Evolutionary conservation across 495 filamentous ascomycete species (phyloP).

Genomic region (Polyplosphaeria fusca): DNA sequence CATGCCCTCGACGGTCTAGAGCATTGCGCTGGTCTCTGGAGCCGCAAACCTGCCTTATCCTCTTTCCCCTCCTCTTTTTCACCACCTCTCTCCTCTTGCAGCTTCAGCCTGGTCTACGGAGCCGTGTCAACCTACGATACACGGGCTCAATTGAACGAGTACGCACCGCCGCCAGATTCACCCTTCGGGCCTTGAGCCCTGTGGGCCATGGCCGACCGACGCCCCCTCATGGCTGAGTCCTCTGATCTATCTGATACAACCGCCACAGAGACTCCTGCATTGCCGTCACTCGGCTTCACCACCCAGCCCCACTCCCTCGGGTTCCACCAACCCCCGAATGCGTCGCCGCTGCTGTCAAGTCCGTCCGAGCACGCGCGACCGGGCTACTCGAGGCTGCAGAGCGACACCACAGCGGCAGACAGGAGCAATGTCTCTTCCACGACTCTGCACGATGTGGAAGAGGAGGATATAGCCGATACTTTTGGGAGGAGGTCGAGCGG

Average conservation of each 20-base stretch:
- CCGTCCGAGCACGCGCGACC: slow-evolving; percentile 9
- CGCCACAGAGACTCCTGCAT: slow-evolving; percentile 8
- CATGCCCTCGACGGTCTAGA: too few species aligned
- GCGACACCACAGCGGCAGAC: slow-evolving; percentile 5
- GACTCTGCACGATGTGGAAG: slow-evolving; percentile 17
- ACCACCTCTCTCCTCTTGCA: too few species aligned
- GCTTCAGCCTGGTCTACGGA: too few species aligned
- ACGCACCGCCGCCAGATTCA: too few species aligned
- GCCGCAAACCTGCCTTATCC: too few species aligned
- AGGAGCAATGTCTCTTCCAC: background rate
- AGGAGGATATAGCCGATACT: slow-evolving; percentile 22
- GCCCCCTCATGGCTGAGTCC: slow-evolving; percentile 26
- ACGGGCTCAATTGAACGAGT: too few species aligned
- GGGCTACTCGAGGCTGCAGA: slow-evolving; percentile 25
- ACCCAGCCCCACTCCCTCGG: slow-evolving; percentile 7
- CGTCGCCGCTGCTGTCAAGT: slow-evolving; percentile 8
- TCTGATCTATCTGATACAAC: slow-evolving; percentile 28
- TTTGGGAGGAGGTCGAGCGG: background rate
- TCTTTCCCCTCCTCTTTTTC: too few species aligned
- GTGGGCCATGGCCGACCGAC: slow-evolving; percentile 25
- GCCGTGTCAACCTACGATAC: too few species aligned
- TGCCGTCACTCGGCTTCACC: slow-evolving; percentile 23
- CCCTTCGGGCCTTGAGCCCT: too few species aligned
- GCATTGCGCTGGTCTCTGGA: too few species aligned
- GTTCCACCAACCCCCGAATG: slow-evolving; percentile 1